These are phyloP conservation scores for Linderina pennispora DNA, from an alignment of 192 early-diverging fungal species.

Conservation along the genomic window DNA sequence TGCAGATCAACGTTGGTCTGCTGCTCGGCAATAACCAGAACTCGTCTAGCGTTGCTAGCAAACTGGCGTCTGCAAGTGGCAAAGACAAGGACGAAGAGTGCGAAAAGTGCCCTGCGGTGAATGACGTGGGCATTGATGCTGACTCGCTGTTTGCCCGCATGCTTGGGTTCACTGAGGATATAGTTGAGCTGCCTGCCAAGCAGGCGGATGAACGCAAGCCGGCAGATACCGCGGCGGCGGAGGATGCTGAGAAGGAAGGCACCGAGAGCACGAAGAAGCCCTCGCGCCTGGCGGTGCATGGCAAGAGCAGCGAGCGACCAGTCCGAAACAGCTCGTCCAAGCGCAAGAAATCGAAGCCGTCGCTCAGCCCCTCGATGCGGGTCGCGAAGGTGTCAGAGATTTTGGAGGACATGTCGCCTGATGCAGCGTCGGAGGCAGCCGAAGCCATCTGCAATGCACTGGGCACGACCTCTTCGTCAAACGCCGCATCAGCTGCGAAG, in stretches of 20 bases:
- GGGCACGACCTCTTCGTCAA: not conserved
- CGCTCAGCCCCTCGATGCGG: not conserved
- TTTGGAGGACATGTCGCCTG: constrained; percentile 23
- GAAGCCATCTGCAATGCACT: constrained; percentile 29
- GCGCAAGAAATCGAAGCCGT: constrained; percentile 21
- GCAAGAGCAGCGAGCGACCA: no score
- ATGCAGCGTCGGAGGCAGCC: constrained; percentile 13
- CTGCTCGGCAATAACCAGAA: constrained; percentile 22
- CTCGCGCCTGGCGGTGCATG: no score
- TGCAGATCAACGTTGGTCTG: constrained; percentile 38
- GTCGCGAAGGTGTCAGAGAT: constrained; percentile 6
- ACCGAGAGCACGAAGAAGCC: not conserved
- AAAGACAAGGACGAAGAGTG: not conserved
- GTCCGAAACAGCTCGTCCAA: no score
- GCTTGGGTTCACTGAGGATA: constrained; percentile 42
- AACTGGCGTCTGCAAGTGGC: not conserved
- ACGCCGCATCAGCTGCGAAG: constrained; percentile 1
- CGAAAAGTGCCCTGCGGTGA: no score
- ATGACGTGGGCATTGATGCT: constrained; percentile 33
- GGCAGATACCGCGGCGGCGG: no score
- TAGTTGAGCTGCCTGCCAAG: constrained; percentile 9
- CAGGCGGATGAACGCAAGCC: not conserved
- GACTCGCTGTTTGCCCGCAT: constrained; percentile 45
- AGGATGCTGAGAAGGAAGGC: not conserved
- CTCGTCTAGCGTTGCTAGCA: not conserved